These are phyloP conservation scores for Pythium dissotocum DNA, from an alignment of 352 stramenopile species.

Conservation along the genomic window DNA sequence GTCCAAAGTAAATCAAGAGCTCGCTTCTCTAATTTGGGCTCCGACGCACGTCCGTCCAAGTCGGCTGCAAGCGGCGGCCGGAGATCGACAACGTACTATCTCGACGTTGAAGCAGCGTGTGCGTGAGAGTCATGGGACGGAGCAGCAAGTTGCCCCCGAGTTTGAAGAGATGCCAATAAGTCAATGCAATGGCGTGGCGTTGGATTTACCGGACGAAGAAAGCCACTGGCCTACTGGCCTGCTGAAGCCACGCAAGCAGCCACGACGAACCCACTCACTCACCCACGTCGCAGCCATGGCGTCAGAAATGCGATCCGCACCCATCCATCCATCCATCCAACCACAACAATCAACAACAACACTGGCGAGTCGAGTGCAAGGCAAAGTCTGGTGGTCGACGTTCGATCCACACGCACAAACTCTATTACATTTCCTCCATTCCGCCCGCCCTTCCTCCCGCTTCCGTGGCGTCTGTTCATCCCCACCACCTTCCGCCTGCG, in stretches of 20 bases:
- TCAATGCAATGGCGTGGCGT: background rate
- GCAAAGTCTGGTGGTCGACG: constrained; percentile 7
- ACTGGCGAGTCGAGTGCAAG: background rate
- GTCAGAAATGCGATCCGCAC: background rate
- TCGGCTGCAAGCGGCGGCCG: background rate
- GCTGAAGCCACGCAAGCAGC: background rate
- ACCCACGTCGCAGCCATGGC: background rate
- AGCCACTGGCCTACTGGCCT: background rate
- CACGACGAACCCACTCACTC: background rate
- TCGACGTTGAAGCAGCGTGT: background rate
- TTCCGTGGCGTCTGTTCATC: background rate
- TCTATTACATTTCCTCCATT: constrained; percentile 12
- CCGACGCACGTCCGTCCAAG: background rate
- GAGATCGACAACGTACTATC: background rate
- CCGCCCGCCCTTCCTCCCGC: background rate
- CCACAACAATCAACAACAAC: background rate
- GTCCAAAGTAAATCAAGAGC: background rate
- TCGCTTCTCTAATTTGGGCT: background rate
- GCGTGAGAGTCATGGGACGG: background rate
- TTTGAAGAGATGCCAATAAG: background rate
- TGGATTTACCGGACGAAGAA: background rate
- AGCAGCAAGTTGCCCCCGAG: background rate
- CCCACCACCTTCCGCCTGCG: constrained; percentile 24
- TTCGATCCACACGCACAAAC: constrained; percentile 6
- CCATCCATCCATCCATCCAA: too few species aligned